Evolutionary conservation across 2,329 filamentous ascomycete species (phyloP), one percentile per base, ranked within the genome.

Genomic region (Chaetomium strumarium): DNA sequence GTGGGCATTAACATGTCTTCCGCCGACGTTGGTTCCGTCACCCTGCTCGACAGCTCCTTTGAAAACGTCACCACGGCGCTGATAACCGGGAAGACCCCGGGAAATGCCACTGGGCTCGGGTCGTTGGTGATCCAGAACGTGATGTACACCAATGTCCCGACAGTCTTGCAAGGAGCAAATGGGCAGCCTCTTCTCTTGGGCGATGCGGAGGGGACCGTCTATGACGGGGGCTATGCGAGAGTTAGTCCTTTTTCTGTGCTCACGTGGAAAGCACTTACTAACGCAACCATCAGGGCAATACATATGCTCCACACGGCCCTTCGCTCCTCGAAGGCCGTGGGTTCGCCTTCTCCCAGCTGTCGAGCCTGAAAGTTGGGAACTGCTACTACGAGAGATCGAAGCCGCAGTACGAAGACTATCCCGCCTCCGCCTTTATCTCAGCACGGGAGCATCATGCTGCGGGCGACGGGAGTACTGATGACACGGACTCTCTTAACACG

Each of bases 1-100:
- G 73, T 86, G 33, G 86, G 84, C 17, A 74, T 89, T 54, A 81
- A 86, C 63, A 84, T 88, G 77, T 77, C 74, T 38, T 70, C 73
- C 38, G 71, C 82, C 60, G 79, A 78, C 12, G 86, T 91, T 24
- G 87, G 88, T 36, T 92, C 88, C 0, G 80, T 91, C 20, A 75
- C 88, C 34, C 69, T 95, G 31, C 72, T 91, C 42, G 89, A 95
- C 70, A 88, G 84, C 70, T 77, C 74, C 55, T 81, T 93, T 53
- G 76, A 71, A 49, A 80, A 83, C 63, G 86, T 85, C 4, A 74
- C 76, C 1, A 77, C 81, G 7, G 89, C 84, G 47, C 77, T 95
- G 60, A 78, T 82, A 49, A 86, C 86, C 13, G 81, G 84, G 0
- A 65, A 73, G 9, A 64, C 60, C 10, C 60, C 65, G 9, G 61